Base-by-base conservation (phyloP, 2,329 filamentous ascomycete genomes). In the Venturia aucupariae region DNA sequence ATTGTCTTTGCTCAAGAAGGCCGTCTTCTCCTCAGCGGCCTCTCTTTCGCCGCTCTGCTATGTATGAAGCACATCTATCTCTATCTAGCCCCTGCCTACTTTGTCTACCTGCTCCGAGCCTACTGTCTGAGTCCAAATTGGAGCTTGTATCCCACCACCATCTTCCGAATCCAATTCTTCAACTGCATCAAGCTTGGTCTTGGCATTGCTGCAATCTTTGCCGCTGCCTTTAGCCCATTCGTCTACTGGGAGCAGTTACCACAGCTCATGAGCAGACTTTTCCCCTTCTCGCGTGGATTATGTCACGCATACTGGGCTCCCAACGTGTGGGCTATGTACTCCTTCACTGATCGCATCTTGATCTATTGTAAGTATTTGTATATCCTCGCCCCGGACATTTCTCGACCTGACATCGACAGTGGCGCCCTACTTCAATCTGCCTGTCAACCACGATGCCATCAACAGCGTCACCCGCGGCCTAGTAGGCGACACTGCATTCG, bases 241-340 rank as follows among this genome's bases (percentile, higher is more conserved):
- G 86, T 83, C 4, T 81, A 86, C 66, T 88, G 88, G 84, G 86
- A 84, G 10, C 94, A 97, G 76, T 84, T 96, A 19, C 84, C 88
- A 15, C 94, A 97, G 77, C 80, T 99, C 27, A 76, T 94, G 66
- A 88, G 86, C 72, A 84, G 94, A 42, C 79, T 99, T 10, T 99
- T 99, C 71, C 94, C 94, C 0, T 99, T 99, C 75, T 92, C 92
- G 0, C 83, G 94, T 66, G 94, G 94, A 0, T 80, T 99, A 4
- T 97, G 93, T 73, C 94, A 99, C 78, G 94, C 94, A 0, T 99
- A 99, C 75, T 99, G 94, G 94, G 94, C 94, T 15, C 92, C 94
- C 0, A 99, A 99, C 69, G 80, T 96, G 1, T 99, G 94, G 94
- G 93, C 94, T 0, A 84, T 97, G 73, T 99, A 99, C 76, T 97